These are phyloP conservation scores for Kingdonia uniflora DNA, from an alignment of 164 flowering plant species.

Conservation along the genomic window DNA sequence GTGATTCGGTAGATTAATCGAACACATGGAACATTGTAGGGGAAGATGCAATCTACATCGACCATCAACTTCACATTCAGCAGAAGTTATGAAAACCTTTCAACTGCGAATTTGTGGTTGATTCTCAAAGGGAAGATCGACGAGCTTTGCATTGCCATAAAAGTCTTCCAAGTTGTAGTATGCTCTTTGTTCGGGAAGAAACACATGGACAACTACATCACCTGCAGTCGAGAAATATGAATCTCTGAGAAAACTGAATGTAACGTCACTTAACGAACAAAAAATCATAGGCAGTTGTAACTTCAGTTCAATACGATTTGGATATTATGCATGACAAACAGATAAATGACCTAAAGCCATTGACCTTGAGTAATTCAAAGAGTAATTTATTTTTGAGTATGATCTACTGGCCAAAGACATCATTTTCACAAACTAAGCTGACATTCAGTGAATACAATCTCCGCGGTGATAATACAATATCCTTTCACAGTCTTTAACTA, in stretches of 20 bases:
- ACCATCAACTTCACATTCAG: neutral
- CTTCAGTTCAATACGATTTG: too few species aligned
- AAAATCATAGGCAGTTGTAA: neutral
- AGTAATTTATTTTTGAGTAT: too few species aligned
- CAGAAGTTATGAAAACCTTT: constrained; percentile 5
- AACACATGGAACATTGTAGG: too few species aligned
- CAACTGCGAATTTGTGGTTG: constrained; percentile 41
- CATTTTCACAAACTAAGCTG: too few species aligned
- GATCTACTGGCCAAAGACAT: too few species aligned
- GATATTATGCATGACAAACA: neutral
- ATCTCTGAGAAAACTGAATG: neutral
- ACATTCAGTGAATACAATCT: too few species aligned
- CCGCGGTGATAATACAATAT: too few species aligned
- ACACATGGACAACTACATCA: constrained; percentile 89
- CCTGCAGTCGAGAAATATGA: constrained; percentile 30
- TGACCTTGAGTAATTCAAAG: neutral
- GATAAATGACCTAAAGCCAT: neutral
- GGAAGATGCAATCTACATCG: neutral
- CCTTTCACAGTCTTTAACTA: too few species aligned
- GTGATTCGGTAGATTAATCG: too few species aligned
- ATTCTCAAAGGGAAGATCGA: constrained; percentile 74
- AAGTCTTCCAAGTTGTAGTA: constrained; percentile 95
- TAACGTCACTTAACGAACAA: neutral
- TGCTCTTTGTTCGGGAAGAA: constrained; percentile 75
- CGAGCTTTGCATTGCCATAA: constrained; percentile 74